phyloP scores from a whole-genome alignment of 73 alveolate genomes.

The Paramecium caudatum region DNA sequence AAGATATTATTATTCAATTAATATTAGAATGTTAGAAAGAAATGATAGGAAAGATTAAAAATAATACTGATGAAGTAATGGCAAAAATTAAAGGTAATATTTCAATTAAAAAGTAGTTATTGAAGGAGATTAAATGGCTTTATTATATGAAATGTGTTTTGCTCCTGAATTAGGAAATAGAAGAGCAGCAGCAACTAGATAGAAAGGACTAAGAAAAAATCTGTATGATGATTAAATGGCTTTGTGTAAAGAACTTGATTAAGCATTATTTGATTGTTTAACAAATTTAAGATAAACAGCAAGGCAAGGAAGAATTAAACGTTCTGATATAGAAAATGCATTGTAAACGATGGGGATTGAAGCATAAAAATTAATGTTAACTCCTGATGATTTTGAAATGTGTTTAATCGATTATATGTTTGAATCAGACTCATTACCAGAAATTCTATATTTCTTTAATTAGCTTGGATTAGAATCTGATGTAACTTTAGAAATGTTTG shows the following conservation, averaged over 20 bases:
- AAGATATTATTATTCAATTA: slow-evolving; percentile 2
- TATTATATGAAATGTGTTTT: neutral
- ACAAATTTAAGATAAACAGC: neutral
- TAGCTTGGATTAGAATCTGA: neutral
- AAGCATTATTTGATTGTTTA: neutral
- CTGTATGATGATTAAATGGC: neutral
- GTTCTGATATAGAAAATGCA: slow-evolving; percentile 20
- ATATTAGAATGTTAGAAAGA: slow-evolving; percentile 12
- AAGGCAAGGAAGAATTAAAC: slow-evolving; percentile 19
- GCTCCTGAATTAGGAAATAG: neutral
- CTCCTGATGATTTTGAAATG: slow-evolving; percentile 42
- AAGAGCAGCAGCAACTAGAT: neutral
- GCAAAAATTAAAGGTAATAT: neutral
- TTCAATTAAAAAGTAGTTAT: neutral
- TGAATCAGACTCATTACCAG: slow-evolving; percentile 51
- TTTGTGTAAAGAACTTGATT: neutral
- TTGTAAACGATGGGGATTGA: neutral
- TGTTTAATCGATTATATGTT: slow-evolving; percentile 52
- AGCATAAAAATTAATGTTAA: slow-evolving; percentile 3
- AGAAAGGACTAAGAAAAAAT: neutral
- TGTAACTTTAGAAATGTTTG: slow-evolving; percentile 17
- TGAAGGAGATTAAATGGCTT: neutral
- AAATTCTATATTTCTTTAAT: slow-evolving; percentile 20
- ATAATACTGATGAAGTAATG: slow-evolving; percentile 19
- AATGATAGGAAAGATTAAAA: neutral